Base-by-base conservation (phyloP, 2,329 filamentous ascomycete species). In the Alternaria panax region DNA sequence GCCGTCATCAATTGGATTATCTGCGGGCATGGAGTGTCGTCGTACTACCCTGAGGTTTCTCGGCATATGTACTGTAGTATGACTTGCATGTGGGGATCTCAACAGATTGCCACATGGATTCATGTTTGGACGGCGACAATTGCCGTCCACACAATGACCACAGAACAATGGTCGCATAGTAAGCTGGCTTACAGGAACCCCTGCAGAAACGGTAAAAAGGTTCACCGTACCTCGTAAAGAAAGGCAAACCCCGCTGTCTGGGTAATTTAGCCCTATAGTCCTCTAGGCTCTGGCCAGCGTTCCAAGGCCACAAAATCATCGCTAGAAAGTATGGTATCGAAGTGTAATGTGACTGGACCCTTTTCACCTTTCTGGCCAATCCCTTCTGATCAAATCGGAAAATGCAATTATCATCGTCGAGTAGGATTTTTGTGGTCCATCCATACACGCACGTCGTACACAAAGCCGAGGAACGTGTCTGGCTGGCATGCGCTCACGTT, bases 281-380 rank as follows among this genome's bases (percentile, higher is more conserved):
- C 5, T 22, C 25, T 25, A 25, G 24, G 38, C 25, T 43, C 24
- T 43, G 38, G 9, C 20, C 24, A 30, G 18, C 14, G 16, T 28
- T 5, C 22, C 38, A 24, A 46, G 34, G 14, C 16, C 14, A n/a
- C 16, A 9, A 27, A 30, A 30, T 28, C 27, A 20, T 46, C 16
- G 18, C 27, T 50, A 18, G 8, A 40, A 20, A 22, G n/a, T 11
- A 42, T 54, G 30, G 32, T 54, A 51, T 51, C 25, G 34, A 59
- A 9, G 28, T 43, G 51, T 55, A 57, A 48, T 51, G 48, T 57
- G 53, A 48, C 48, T 60, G 48, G 47, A 42, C 45, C 38, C 38
- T 51, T 45, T 54, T 28, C 34, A 16, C 27, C 22, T 41, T 16
- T 34, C 24, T 12, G 24, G 20, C 27, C 30, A 32, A 28, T 27